Base-by-base conservation (phyloP, 331 rosid genomes). In the Malus hybrid region DNA sequence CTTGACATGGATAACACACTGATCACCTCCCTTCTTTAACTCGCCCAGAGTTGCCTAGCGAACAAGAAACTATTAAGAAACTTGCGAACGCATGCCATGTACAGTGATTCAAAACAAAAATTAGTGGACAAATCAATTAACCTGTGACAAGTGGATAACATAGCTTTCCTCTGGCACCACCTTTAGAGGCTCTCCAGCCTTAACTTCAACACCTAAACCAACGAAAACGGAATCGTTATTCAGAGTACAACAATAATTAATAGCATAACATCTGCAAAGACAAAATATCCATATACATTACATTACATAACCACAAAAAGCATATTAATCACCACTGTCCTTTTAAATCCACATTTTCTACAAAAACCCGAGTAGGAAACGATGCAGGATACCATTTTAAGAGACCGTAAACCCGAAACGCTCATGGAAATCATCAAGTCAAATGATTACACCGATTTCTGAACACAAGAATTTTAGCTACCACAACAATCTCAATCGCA, bases 141-240 rank as follows among this genome's bases (percentile, higher is more conserved):
- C 97, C 97, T 90, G 96, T 10, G 97, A 92, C 69, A 92, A 84
- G 70, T 92, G 97, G 1, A 92, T 31, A 57, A 80, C 79, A 5
- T 75, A 84, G 15, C 62, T 73, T 1, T 31, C 73, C 0, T 18
- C 55, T 2, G 92, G 89, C 27, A 70, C 74, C 0, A 88, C 88
- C 36, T 76, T 88, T 10, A 84, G 65, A 12, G 82, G 67, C 80
- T 85, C 88, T 24, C 97, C 97, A 50, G 86, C 86, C 85, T 87
- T 90, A 28, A 92, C 92, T 84, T 92, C 97, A 52, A 86, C 87
- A 77, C 97, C 97, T 92, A 42, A 11, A 18, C 59, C 59, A 52
- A 52, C 4, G 10, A 18, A 33, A 36, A 42, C 19, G 4, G 4
- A 12, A 18, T 7, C 10, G 19, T n/a, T 15, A 36, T 9, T 20